These are phyloP conservation scores for Yamadazyma triangularis DNA, from an alignment of 1,139 yeast genomes.

Conservation along the genomic window DNA sequence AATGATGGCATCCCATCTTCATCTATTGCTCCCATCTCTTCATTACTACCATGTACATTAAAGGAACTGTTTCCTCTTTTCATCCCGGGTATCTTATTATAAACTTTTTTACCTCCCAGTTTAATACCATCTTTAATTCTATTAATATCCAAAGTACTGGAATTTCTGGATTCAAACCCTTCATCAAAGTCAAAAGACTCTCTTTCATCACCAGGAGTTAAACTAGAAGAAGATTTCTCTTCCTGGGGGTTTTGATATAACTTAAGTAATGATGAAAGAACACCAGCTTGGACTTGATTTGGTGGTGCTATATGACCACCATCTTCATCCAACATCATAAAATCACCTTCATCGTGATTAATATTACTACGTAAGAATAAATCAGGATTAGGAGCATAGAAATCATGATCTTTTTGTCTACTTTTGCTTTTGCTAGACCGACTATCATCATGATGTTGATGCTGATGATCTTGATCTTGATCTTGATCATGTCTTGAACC, in stretches of 20 bases:
- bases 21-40: constrained; percentile 11
- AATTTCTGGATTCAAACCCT: constrained; percentile 6
- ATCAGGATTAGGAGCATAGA: constrained; percentile 48
- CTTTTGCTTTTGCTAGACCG: too few species aligned
- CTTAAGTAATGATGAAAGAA: constrained; percentile 68
- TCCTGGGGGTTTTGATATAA: constrained; percentile 49
- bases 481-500: background rate
- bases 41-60: constrained; percentile 6
- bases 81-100: constrained; percentile 12
- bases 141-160: constrained; percentile 19
- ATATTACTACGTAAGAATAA: constrained; percentile 29
- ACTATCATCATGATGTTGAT: too few species aligned
- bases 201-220: constrained; percentile 14
- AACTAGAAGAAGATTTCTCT: constrained; percentile 21
- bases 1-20: constrained; percentile 33
- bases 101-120: constrained; percentile 19
- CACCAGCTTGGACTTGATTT: constrained; percentile 73
- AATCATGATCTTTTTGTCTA: constrained; percentile 10
- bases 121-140: constrained; percentile 24
- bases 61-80: constrained; percentile 6
- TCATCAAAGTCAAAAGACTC: constrained; percentile 13
- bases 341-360: constrained; percentile 25
- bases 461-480: constrained; percentile 2
- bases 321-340: constrained; percentile 33
- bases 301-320: constrained; percentile 66